Base-by-base conservation (phyloP, 805 yeast genomes). In the Barnettozyma sucrosica region DNA sequence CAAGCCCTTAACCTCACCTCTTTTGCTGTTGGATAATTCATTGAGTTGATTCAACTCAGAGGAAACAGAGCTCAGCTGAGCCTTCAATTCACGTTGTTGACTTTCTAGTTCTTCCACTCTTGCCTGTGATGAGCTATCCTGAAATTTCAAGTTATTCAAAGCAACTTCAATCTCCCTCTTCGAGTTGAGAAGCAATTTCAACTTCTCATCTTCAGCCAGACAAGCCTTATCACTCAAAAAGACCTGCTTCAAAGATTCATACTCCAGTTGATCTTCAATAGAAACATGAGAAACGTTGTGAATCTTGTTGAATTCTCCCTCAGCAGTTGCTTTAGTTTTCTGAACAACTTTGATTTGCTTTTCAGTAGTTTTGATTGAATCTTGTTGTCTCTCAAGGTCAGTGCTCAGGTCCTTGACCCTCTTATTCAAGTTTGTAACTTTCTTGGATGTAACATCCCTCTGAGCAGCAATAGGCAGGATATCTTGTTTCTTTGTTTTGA, bases 391-490 rank as follows among this genome's bases (percentile, higher is more conserved):
- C 6, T 67, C 66, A 14, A 75, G 63, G 56, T 88, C 95, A 3
- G 58, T 59, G 3, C 64, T 50, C 19, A 87, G 62, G 39, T 79
- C 79, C 24, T 64, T 68, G 5, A 78, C 66, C 58, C 81, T 77
- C 33, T 67, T 68, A 43, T 71, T 72, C 41, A 72, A 68, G 33
- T 72, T 72, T 7, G 58, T 56, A 2, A 80, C 66, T 51, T 80
- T 82, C 43, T 71, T 71, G 10, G 60, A 54, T 0, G 77, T 55
- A 9, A 83, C 70, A 10, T 69, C 69, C 46, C 75, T 74, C 51
- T 79, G 80, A 7, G 88, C 77, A 28, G 72, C 74, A 5, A 83
- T 60, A 1, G 95, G 95, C 25, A 85, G 71, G 44, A 85, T 55
- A 7, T 74, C 73, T 44, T 73, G 73, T 24, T 69, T 65, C 33